Evolutionary conservation across 2,329 filamentous ascomycete species (phyloP), one percentile per base, ranked within the genome.

Genomic region (Trichothecium sympodiale): DNA sequence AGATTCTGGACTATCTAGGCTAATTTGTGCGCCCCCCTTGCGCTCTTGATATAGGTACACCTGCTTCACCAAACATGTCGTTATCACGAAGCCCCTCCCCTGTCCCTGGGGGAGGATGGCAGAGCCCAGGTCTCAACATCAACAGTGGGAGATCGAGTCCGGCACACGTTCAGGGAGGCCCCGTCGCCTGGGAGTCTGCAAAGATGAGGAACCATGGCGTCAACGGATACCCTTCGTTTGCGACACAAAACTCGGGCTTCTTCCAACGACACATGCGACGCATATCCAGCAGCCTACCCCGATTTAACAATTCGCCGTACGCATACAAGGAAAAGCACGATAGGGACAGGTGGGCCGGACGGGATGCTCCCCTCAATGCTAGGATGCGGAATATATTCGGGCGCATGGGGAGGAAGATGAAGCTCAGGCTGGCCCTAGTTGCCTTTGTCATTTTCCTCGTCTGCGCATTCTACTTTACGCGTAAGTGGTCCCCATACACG

Each of bases 21-120:
- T 56, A 50, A 55, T 39, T 41, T 44, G 37, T 45, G 41, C 46
- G 42, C 40, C 28, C 39, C 48, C 10, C 20, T 25, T 10, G 20
- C 20, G 20, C 20, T 10, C 20, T 10, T n/a, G 6, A 25, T 25
- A 39, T 57, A 72, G 68, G 72, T 51, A 77, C 69, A 35, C n/a
- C n/a, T n/a, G n/a, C n/a, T n/a, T n/a, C n/a, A n/a, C 69, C 75
- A 30, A 67, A 62, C 48, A 94, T 94, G 88, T 83, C 83, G 46
- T 64, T 89, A 43, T 91, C 87, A 46, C 78, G 86, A 61, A 93
- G 85, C 53, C 85, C 88, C 34, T 94, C 86, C 38, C 89, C 88
- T 42, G 73, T 77, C 43, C 81, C 78, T 42, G 82, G 83, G 50
- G 86, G 85, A 53, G 87, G 87, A 48, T 95, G 89, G 88, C 77